Base-by-base conservation (phyloP, 805 yeast genomes). In the Wickerhamiella hasegawae region DNA sequence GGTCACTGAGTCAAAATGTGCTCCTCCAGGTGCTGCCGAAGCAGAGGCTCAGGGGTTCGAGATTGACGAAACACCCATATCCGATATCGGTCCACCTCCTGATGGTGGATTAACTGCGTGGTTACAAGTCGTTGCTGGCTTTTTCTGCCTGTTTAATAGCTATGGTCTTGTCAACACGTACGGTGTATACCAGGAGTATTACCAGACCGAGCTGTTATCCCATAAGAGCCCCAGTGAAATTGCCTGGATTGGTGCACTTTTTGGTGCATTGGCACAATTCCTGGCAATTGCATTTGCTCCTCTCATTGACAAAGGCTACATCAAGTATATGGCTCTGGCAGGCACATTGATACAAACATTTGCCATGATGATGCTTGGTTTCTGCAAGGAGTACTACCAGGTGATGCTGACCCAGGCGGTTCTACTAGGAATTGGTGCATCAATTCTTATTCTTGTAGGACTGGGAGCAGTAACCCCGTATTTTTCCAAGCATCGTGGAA, bases 341-440 rank as follows among this genome's bases (percentile, higher is more conserved):
- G 56, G 53, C 6, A 42, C 49, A 3, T 18, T 52, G 3, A 18
- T 47, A 6, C 45, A 47, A 28, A 41, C 44, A 14, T 43, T 47
- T n/a, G 50, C 55, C 5, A 20, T 28, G 26, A 53, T 58, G 55
- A 45, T 55, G 43, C 40, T 46, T 21, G 47, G 55, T 18, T 42
- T 54, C 34, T 63, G 68, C 28, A 51, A 51, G 3, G 48, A 57
- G 9, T 56, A 66, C n/a, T 67, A 62, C 45, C 77, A 72, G 39
- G 64, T 73, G 36, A 57, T 73, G 28, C 49, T 72, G 10, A 60
- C 70, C 5, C 72, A 69, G 49, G 68, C 76, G 21, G 46, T 68
- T 6, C 62, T 69, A 3, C 48, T 62, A 24, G 71, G 71, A 0
- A 35, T 66, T 1, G 69, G 70, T 1, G 49, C 59, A 3, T 56